Percentiles rank a stretch among this genome's conserved stretches.
These are phyloP conservation scores for Colletotrichum scovillei DNA, from an alignment of 2,329 filamentous ascomycete species.

Conservation along the genomic window DNA sequence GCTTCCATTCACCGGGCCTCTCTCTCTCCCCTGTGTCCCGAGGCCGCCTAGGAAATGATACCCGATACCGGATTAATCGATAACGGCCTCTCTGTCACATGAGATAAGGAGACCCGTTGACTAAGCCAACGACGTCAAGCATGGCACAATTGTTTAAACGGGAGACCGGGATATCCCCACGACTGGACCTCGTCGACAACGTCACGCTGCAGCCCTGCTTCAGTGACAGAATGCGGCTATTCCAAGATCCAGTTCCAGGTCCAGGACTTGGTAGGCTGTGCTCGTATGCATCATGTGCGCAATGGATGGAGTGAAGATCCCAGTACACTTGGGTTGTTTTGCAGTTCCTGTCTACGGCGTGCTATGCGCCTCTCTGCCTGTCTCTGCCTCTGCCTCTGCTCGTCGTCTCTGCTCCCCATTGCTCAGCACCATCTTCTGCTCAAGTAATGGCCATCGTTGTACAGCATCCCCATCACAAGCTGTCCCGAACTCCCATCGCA, in stretches of 20 bases:
- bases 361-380: not conserved
- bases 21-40: no score
- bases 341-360: slow-evolving; percentile 19
- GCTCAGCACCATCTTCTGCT: not conserved
- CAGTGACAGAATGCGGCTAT: not conserved
- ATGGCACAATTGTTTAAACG: not conserved
- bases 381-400: not conserved
- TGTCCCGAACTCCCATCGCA: not conserved
- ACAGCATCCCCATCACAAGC: not conserved
- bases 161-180: slow-evolving; percentile 15
- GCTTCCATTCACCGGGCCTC: no score
- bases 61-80: not conserved
- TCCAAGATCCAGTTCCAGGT: not conserved
- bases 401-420: not conserved
- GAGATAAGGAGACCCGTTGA: not conserved
- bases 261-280: not conserved
- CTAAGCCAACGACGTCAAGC: slow-evolving; percentile 21
- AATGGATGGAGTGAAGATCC: slow-evolving; percentile 19
- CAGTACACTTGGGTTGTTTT: slow-evolving; percentile 15
- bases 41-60: not conserved
- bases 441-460: slow-evolving; percentile 10
- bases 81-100: not conserved
- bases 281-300: slow-evolving; percentile 22
- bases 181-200: slow-evolving; percentile 3
- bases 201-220: slow-evolving; percentile 34